A percentile compares a stretch with the other conserved stretches of the same genome.
phyloP scores from a whole-genome alignment of 129 eudicot genomes.

The Flaveria robusta region DNA sequence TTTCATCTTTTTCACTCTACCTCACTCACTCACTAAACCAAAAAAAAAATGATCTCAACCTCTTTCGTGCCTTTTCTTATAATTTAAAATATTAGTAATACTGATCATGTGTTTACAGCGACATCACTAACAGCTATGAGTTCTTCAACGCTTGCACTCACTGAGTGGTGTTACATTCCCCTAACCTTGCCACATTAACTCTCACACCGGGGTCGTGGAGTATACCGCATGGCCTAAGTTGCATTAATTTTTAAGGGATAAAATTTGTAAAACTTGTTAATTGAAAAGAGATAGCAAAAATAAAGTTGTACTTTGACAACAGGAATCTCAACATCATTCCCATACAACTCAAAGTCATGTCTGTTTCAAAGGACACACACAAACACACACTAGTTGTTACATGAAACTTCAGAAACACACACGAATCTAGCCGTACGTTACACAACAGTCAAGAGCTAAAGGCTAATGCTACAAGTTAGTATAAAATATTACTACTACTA shows the following conservation, averaged over 20 bases:
- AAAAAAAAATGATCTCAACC: too few relatives aligned
- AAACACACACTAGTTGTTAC: conserved; percentile 41
- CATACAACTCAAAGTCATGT: conserved; percentile 49
- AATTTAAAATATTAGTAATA: too few relatives aligned
- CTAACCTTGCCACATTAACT: too few relatives aligned
- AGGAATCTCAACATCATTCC: conserved; percentile 42
- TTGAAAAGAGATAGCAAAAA: neutral
- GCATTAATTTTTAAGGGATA: neutral
- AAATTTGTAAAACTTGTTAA: neutral
- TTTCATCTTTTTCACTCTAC: too few relatives aligned
- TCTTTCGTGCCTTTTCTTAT: too few relatives aligned
- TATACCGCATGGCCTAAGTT: neutral
- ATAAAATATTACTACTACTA: conserved; percentile 30
- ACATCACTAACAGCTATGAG: too few relatives aligned
- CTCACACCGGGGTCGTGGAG: too few relatives aligned
- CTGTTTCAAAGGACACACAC: conserved; percentile 45
- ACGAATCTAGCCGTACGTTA: conserved; percentile 34
- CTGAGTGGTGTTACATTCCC: too few relatives aligned
- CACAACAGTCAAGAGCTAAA: conserved; percentile 22
- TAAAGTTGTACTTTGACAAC: conserved; percentile 24
- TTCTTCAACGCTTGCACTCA: too few relatives aligned
- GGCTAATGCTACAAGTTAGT: conserved; percentile 34
- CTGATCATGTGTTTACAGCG: too few relatives aligned
- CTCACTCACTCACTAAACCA: too few relatives aligned
- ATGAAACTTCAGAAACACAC: conserved; percentile 44